Evolutionary conservation across 805 yeast species (phyloP).

Genomic region (Starmera amethionina): DNA sequence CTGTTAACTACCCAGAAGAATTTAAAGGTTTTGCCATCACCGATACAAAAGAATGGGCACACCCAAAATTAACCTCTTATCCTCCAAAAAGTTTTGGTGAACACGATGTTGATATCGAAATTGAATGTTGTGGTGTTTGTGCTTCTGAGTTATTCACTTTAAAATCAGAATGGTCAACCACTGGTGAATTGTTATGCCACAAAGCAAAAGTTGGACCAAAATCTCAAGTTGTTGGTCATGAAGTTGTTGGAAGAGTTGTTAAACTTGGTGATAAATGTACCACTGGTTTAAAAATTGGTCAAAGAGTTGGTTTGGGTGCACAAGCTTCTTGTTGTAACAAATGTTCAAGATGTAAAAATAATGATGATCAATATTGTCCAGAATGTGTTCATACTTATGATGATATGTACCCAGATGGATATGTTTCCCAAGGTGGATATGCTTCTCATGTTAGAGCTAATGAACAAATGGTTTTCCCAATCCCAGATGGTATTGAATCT

Average conservation of each 20-base stretch:
- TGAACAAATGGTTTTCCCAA: constrained; percentile 52
- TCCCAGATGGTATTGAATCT: constrained; percentile 45
- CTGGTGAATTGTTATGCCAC: constrained; percentile 11
- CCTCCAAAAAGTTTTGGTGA: constrained; percentile 36
- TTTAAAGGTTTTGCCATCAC: constrained; percentile 53
- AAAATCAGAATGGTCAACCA: constrained; percentile 39
- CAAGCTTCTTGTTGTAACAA: constrained; percentile 48
- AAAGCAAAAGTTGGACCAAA: constrained; percentile 20
- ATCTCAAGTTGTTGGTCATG: constrained; percentile 57
- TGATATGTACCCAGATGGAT: constrained; percentile 39
- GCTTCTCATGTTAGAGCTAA: constrained; percentile 56
- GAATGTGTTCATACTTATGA: constrained; percentile 33
- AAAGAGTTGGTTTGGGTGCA: constrained; percentile 78
- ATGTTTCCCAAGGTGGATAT: constrained; percentile 54
- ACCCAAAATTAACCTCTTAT: constrained; percentile 41
- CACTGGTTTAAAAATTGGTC: constrained; percentile 45
- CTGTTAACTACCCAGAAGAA: constrained; percentile 37
- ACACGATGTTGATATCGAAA: constrained; percentile 44
- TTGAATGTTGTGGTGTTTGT: constrained; percentile 57
- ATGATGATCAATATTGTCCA: constrained; percentile 50
- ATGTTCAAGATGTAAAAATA: constrained; percentile 48
- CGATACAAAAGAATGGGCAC: constrained; percentile 41
- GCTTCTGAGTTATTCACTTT: constrained; percentile 52
- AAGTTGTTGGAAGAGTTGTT: constrained; percentile 50
- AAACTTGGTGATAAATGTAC: constrained; percentile 49